Percentiles rank a stretch among this genome's conserved stretches.
Conservation (phyloP, 225 moss, liverwort and hornwort genomes). For the Takakia lepidozioides region DNA sequence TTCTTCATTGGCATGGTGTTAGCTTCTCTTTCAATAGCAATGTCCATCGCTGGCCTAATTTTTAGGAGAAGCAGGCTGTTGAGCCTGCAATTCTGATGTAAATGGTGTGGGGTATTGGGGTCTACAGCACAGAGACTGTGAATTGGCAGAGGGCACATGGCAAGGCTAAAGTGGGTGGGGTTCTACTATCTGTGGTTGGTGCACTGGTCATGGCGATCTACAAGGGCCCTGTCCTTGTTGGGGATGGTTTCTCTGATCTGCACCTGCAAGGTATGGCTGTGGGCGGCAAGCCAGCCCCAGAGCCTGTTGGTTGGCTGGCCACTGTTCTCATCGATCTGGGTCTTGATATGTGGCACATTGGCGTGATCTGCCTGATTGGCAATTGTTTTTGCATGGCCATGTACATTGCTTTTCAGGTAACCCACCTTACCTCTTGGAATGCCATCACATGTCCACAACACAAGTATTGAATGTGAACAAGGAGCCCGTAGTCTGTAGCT, state of each 20-base stretch:
- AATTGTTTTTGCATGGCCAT: slow-evolving; percentile 74
- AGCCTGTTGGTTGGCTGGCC: slow-evolving; percentile 82
- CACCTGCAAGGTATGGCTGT: slow-evolving; percentile 55
- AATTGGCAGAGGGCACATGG: slow-evolving; percentile 69
- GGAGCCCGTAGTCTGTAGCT: too few relatives aligned
- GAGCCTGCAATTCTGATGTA: neutral
- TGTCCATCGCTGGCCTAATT: too few relatives aligned
- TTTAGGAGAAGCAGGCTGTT: too few relatives aligned
- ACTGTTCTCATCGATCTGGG: slow-evolving; percentile 55
- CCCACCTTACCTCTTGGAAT: neutral
- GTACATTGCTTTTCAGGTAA: slow-evolving; percentile 87
- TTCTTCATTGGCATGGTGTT: too few relatives aligned
- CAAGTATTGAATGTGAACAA: too few relatives aligned
- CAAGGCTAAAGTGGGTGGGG: slow-evolving; percentile 77
- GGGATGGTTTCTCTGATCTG: slow-evolving; percentile 70
- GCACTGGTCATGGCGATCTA: slow-evolving; percentile 61
- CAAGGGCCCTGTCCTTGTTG: slow-evolving; percentile 62
- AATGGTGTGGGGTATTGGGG: slow-evolving; percentile 4
- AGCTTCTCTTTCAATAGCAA: too few relatives aligned
- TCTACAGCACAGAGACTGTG: slow-evolving; percentile 59
- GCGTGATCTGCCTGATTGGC: slow-evolving; percentile 66
- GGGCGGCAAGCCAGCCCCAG: slow-evolving; percentile 87
- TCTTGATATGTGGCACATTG: slow-evolving; percentile 72
- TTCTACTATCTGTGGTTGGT: slow-evolving; percentile 57
- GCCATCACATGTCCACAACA: too few relatives aligned